Conservation (phyloP, 2,329 filamentous ascomycete species). For the Fusarium nelsonii region DNA sequence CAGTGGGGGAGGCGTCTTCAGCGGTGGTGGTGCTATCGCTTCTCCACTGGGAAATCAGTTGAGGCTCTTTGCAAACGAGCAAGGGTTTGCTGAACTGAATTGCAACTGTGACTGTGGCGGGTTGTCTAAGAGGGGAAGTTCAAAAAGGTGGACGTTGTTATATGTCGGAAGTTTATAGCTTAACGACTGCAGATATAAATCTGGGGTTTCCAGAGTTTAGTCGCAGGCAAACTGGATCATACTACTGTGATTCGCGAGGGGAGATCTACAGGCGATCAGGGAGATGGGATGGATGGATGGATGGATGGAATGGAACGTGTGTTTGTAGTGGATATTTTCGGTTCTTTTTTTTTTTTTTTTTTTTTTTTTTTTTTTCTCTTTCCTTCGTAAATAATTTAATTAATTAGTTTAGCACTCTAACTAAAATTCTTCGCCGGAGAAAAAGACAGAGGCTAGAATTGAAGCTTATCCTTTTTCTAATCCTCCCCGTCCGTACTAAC, state of each 20-base stretch:
- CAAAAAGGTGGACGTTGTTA: not conserved
- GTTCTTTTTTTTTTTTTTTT: not conserved
- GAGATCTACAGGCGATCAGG: conserved; percentile 7
- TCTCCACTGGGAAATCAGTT: not conserved
- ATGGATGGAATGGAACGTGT: not conserved
- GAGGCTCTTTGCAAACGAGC: too few relatives aligned
- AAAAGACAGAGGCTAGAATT: not conserved
- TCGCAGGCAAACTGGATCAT: conserved; percentile 1
- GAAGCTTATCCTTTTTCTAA: not conserved
- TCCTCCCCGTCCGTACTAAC: not conserved
- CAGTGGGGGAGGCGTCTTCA: not conserved
- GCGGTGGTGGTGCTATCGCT: not conserved
- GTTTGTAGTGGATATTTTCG: not conserved
- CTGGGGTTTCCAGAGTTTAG: not conserved
- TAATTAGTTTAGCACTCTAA: too few relatives aligned
- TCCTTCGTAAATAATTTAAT: not conserved
- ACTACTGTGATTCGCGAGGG: conserved; percentile 2
- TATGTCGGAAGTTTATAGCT: not conserved
- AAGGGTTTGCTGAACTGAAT: not conserved
- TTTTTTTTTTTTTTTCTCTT: not conserved
- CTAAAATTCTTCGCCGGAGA: not conserved
- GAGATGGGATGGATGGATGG: not conserved
- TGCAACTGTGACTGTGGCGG: not conserved
- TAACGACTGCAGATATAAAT: not conserved
- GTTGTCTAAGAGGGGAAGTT: not conserved